phyloP scores from a whole-genome alignment of 768 basidiomycete species.

The Boletus vermiculosoides region DNA sequence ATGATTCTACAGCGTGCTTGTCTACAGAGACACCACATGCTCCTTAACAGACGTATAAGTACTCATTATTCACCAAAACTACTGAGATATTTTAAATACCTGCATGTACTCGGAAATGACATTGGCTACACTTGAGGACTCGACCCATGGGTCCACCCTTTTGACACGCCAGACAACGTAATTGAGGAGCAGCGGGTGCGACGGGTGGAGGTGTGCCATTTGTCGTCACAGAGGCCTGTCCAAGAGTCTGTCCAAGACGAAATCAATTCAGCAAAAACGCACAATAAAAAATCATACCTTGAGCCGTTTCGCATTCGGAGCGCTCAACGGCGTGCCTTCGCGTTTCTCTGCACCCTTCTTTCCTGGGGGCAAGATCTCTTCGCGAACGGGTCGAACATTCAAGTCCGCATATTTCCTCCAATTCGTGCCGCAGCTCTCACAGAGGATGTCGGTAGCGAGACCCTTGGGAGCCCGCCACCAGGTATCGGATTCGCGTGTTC shows the following conservation, averaged over 20 bases:
- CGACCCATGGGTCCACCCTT: constrained; percentile 73
- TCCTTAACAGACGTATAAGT: constrained; percentile 37
- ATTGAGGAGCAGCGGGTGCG: constrained; percentile 51
- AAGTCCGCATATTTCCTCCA: constrained; percentile 95
- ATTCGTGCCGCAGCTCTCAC: constrained; percentile 80
- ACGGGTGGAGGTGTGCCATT: constrained; percentile 63
- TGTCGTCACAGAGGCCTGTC: constrained; percentile 39
- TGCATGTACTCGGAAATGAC: constrained; percentile 76
- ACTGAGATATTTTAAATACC: constrained; percentile 40
- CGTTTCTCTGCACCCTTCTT: constrained; percentile 50
- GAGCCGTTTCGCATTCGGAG: constrained; percentile 58
- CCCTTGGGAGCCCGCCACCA: constrained; percentile 97
- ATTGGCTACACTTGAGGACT: constrained; percentile 80
- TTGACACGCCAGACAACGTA: constrained; percentile 73
- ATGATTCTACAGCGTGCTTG: constrained; percentile 61
- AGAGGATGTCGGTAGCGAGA: constrained; percentile 72
- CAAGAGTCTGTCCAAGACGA: constrained; percentile 14
- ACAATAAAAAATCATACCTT: constrained; percentile 42
- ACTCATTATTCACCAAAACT: not conserved
- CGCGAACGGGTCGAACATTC: constrained; percentile 68
- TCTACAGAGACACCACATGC: constrained; percentile 69
- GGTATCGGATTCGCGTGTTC: constrained; percentile 68
- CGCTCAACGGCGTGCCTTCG: constrained; percentile 58
- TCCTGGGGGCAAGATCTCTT: constrained; percentile 53
- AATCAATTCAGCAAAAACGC: not conserved